Evolutionary conservation across 768 basidiomycete species (phyloP), one percentile per base, ranked within the genome.

Genomic region (Neoboletus magnificus): DNA sequence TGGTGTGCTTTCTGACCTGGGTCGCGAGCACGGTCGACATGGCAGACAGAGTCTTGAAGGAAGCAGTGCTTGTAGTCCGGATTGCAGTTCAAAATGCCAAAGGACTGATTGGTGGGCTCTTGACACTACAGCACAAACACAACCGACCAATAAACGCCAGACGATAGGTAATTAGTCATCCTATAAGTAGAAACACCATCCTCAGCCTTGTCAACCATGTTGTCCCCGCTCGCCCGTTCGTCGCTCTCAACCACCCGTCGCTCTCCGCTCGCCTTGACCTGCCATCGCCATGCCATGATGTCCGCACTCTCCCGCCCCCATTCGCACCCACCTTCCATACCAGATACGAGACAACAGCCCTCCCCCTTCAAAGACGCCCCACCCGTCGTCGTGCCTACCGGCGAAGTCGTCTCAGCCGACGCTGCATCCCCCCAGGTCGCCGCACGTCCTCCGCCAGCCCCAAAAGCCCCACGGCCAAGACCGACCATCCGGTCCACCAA

Each of bases 401-500:
- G 76, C 2, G 68, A 74, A 33, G 63, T 75, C 20, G 68, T 87
- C 16, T 81, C 80, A 18, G 67, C 79, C 15, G 82, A 88, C 62
- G 81, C 85, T 4, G 76, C 84, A 9, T 82, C 88, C 12, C 88
- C 89, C 0, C 87, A 90, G 66, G 79, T 80, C 32, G 87, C 81
- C 6, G 87, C 86, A 5, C 82, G 83, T 1, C 88, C 89, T 3
- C 89, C 89, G 6, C 83, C 86, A 32, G 72, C 74, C 11, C 90
- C 90, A 18, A 86, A 81, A 66, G 74, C 75, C 9, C 82, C 84
- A 59, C 83, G 84, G 43, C 78, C 82, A 2, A 74, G 86, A 62
- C 89, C 87, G 3, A 81, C 75, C 55, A 77, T 91, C 56, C 79
- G 83, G 49, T 76, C 91, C 0, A 79, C 82, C 51, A 93, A 91